Conservation (phyloP, 768 basidiomycete species). For the Collybia mongolica region DNA sequence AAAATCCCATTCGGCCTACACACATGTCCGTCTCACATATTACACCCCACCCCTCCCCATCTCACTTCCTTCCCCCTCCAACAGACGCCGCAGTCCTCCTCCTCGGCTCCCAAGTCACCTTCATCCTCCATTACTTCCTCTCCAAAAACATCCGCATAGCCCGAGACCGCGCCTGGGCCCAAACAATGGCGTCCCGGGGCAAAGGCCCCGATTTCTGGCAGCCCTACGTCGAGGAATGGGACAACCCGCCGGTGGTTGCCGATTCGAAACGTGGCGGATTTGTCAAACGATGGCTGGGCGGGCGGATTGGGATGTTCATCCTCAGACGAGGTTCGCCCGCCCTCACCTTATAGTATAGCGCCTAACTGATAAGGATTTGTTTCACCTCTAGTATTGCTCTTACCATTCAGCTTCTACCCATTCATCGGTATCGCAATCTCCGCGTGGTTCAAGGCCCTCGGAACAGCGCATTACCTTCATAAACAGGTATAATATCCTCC, state of each 20-base stretch:
- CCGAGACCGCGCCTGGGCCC: slow-evolving; percentile 72
- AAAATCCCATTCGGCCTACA: slow-evolving; percentile 64
- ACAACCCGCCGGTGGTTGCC: slow-evolving; percentile 46
- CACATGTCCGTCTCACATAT: slow-evolving; percentile 69
- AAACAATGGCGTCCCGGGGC: slow-evolving; percentile 80
- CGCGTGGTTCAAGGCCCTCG: slow-evolving; percentile 65
- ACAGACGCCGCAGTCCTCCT: slow-evolving; percentile 76
- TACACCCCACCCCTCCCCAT: too few relatives aligned
- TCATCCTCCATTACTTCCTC: slow-evolving; percentile 81
- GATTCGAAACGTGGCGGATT: slow-evolving; percentile 26
- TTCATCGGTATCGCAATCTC: slow-evolving; percentile 61
- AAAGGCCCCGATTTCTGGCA: slow-evolving; percentile 86
- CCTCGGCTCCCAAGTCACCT: slow-evolving; percentile 70
- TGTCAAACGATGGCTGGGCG: slow-evolving; percentile 32
- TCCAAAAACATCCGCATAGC: slow-evolving; percentile 81
- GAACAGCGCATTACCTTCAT: slow-evolving; percentile 69
- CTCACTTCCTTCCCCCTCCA: neutral
- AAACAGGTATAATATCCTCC: slow-evolving; percentile 41
- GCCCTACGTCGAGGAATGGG: slow-evolving; percentile 82
- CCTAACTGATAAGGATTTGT: too few relatives aligned
- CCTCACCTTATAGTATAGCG: too few relatives aligned
- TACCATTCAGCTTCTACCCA: slow-evolving; percentile 68
- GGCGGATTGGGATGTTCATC: slow-evolving; percentile 38
- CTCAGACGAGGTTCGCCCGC: slow-evolving; percentile 41
- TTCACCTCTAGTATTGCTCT: slow-evolving; percentile 44